Evolutionary conservation across 2,329 filamentous ascomycete species (phyloP), one percentile per base, ranked within the genome.

Genomic region (Sphaerulina musiva): DNA sequence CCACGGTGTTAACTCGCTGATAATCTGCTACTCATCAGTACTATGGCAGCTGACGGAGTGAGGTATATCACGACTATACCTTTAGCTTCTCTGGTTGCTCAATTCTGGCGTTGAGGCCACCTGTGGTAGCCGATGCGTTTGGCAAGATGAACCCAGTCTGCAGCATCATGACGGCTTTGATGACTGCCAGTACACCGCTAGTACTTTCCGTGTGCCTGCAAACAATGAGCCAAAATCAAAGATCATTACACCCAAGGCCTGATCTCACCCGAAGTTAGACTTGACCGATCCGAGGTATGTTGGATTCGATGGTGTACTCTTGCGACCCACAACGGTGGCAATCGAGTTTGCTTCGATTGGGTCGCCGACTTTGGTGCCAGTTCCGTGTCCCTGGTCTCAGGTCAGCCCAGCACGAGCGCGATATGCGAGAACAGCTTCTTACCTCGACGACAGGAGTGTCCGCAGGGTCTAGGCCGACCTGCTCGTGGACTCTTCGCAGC

Each of bases 141-240:
- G 48, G 53, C 23, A 48, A 31, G 29, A 48, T 51, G 12, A 29
- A 31, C 8, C 43, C 48, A 5, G 46, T 26, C 40, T 55, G 26
- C 20, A 58, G 12, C 34, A 40, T 40, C 17, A 58, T 20, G 0
- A 48, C 32, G n/a, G 11, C 43, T 49, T 74, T 74, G 17, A 80
- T 65, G 6, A 80, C 50, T 6, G 75, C 74, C 0, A 77, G 76
- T 8, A 80, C 60, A 0, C 78, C 78, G 1, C 76, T 75, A 0
- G 74, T 71, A 9, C 74, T 74, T 60, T 80, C 78, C 0, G 73
- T 74, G 57, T 80, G 78, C 12, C 78, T 20, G 3, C 3, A 20
- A 20, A 20, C 20, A 4, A 20, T 20, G 20, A 20, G 20, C 20
- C 20, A 20, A 20, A 4, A 20, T 20, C 20, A 20, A 2, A 20